Evolutionary conservation across 2,329 filamentous ascomycete genomes (phyloP).

Genomic region (Botryotinia calthae): DNA sequence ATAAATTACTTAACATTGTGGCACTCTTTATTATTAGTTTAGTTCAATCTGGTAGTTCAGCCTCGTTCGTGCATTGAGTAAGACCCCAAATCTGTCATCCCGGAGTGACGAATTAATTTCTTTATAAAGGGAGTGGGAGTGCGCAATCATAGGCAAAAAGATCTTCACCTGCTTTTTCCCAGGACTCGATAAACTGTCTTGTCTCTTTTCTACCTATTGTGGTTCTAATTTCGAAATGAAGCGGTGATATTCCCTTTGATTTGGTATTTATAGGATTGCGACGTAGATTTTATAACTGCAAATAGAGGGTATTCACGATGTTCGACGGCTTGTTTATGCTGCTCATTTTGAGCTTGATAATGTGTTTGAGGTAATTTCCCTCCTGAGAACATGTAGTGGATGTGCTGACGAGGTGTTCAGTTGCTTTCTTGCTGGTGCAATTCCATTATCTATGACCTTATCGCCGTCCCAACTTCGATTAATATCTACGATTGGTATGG

Average conservation of each 20-base stretch:
- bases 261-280: constrained; percentile 6
- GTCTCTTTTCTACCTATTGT: neutral
- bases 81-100: constrained; percentile 22
- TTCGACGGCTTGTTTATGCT: constrained; percentile 40
- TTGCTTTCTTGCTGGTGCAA: constrained; percentile 87
- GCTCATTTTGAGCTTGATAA: constrained; percentile 46
- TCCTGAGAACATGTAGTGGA: neutral
- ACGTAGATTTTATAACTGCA: constrained; percentile 4
- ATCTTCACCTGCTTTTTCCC: neutral
- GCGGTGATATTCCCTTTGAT: constrained; percentile 5
- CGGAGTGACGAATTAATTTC: constrained; percentile 9
- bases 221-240: constrained; percentile 11
- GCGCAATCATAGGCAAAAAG: neutral
- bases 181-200: neutral
- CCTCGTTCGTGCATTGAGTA: constrained; percentile 17
- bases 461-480: constrained; percentile 83
- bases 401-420: constrained; percentile 46
- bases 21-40: neutral
- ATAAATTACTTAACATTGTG: neutral
- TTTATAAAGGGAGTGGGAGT: constrained; percentile 14
- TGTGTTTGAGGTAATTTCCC: constrained; percentile 55
- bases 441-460: constrained; percentile 85
- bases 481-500: constrained; percentile 89
- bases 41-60: constrained; percentile 2
- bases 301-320: constrained; percentile 32